phyloP scores from a whole-genome alignment of 2,329 filamentous ascomycete genomes.

The Chaetomium strumarium region DNA sequence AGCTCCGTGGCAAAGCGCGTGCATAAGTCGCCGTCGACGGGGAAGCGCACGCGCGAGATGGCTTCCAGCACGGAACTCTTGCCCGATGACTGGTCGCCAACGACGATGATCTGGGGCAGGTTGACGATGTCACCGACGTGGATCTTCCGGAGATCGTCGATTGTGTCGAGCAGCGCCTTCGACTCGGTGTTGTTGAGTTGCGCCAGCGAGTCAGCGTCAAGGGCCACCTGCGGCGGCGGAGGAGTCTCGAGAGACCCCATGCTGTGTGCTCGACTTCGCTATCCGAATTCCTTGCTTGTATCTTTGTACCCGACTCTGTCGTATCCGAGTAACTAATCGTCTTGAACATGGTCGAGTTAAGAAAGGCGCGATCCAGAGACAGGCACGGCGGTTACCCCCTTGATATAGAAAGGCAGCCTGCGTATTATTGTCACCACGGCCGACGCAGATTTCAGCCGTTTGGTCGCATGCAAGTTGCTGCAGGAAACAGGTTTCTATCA shows the following conservation, averaged over 20 bases:
- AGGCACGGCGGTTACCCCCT: neutral
- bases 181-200: neutral
- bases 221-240: neutral
- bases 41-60: neutral
- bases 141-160: slow-evolving; percentile 13
- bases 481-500: neutral
- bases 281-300: neutral
- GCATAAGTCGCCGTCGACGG: neutral
- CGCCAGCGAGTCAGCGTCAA: neutral
- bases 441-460: neutral
- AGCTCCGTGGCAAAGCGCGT: slow-evolving; percentile 1
- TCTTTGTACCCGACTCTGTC: neutral
- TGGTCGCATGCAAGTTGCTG: neutral
- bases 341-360: neutral
- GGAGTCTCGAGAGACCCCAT: neutral
- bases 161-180: slow-evolving; percentile 14
- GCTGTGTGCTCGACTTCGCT: neutral
- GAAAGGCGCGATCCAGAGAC: neutral
- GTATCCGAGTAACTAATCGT: neutral
- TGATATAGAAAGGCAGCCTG: neutral
- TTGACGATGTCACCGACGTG: slow-evolving; percentile 4
- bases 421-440: neutral
- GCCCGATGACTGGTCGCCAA: neutral
- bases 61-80: slow-evolving; percentile 2
- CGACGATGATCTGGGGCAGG: slow-evolving; percentile 2